Base-by-base conservation (phyloP, 2,329 filamentous ascomycete species). In the Phyllosticta citriasiana region DNA sequence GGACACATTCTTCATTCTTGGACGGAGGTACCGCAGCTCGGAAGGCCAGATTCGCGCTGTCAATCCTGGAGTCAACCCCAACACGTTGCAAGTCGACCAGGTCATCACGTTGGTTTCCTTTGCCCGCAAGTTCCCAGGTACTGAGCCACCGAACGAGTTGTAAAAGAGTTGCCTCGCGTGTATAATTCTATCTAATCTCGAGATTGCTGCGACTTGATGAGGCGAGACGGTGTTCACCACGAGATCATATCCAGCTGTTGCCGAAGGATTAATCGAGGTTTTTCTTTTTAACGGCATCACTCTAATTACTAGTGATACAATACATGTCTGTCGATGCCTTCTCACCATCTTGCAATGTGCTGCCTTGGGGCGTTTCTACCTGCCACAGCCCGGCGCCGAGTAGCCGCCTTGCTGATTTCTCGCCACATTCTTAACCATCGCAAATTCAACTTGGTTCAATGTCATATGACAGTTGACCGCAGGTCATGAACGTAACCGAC, bases 1-100 rank as follows among this genome's bases (percentile, higher is more conserved):
- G 4, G 68, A 70, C 53, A 16, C 66, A 10, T 70, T 66, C 55
- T 58, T 65, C 27, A 64, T 68, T 14, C 55, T 70, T 27, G 67
- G 67, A 0, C 52, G 27, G 7, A 62, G 54, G 2, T 66, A 66
- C 56, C 9, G 53, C 16, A 66, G 64, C 9, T 64, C 61, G 8
- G 52, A 65, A 53, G 68, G 68, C 0, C 66, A 68, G 61, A 67
- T 70, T 55, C 50, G 64, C 62, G 65, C 65, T 3, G 56, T 67
- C 3, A 69, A 70, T 60, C 63, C 59, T 10, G 61, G 33, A 12
- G 65, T 66, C 14, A 62, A 66, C 55, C 62, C 65, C 10, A 63
- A 60, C 14, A 59, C 57, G 57, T 47, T 69, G 16, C 30, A 57
- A 5, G 47, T 63, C 10, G 66, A 64, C 1, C 62, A 60, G 25